Conservation (phyloP, 208 protist genomes). For the Phytomonas francai region DNA sequence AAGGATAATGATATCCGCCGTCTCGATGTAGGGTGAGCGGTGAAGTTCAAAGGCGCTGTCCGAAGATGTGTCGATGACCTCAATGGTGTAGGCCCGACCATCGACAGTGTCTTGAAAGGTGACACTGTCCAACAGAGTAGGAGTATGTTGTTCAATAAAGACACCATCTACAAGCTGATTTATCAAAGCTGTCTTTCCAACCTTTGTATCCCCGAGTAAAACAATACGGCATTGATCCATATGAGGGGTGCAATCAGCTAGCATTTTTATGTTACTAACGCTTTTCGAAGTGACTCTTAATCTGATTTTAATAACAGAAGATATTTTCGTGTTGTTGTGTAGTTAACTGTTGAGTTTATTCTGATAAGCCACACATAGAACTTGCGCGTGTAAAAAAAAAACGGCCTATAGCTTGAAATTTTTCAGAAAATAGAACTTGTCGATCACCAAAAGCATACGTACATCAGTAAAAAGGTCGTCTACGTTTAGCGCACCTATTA, state of each 20-base stretch:
- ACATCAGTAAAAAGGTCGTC: conserved; percentile 1
- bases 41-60: conserved; percentile 33
- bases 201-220: conserved; percentile 28
- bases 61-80: conserved; percentile 49
- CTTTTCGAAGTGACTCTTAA: conserved; percentile 2
- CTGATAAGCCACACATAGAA: not conserved
- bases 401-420: not conserved
- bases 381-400: not conserved
- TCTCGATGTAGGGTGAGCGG: conserved; percentile 41
- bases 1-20: conserved; percentile 42
- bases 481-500: not conserved
- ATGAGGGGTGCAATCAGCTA: conserved; percentile 1
- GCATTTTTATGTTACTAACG: not conserved
- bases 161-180: conserved; percentile 36
- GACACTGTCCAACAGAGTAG: conserved; percentile 48
- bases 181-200: conserved; percentile 51
- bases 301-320: not conserved
- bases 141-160: conserved; percentile 16
- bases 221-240: conserved; percentile 17
- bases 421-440: not conserved
- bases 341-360: not conserved
- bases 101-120: conserved; percentile 26
- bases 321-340: not conserved
- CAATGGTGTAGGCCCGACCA: conserved; percentile 23
- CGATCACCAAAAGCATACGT: not conserved